Evolutionary conservation across 2,329 filamentous ascomycete genomes (phyloP), one percentile per base, ranked within the genome.

Genomic region (Aspergillus sp.): DNA sequence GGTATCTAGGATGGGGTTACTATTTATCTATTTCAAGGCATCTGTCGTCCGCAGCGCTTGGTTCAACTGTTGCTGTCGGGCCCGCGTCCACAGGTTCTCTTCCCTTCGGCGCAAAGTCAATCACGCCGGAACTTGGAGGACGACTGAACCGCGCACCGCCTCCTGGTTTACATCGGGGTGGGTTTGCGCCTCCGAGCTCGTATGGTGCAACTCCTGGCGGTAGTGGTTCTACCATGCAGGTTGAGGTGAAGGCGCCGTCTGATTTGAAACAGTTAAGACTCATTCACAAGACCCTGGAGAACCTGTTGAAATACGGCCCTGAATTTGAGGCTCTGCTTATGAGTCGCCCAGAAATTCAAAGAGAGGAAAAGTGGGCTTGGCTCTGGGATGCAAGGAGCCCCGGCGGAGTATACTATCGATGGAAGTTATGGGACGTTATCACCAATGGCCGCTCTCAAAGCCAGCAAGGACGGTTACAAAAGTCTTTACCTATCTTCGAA

Each of bases 271-370:
- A 89, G 60, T 79, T 97, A 1, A 87, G 87, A 57, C 82, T 96
- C 45, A 96, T 98, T 60, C 93, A 98, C 76, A 93, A 89, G 71
- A 89, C 92, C 0, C 83, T 96, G 34, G 93, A 98, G 69, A 83
- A 84, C 3, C 80, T 98, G 0, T 78, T 97, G 8, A 85, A 86
- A 20, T 86, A 95, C 64, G 92, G 93, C 0, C 86, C 90, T 0
- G 91, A 95, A 68, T 96, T 96, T 60, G 95, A 99, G 74, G 92
- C 93, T 5, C 80, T 96, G 2, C 82, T 99, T 6, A 98, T 98
- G 95, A 89, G 88, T 50, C 83, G 90, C 17, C 85, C 89, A 0
- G 86, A 92, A 54, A 89, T 98, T 1, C 91, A 96, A 70, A 83
- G 82, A 41, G 90, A 96, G 59, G 90, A 96, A 72, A 92, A 89